Evolutionary conservation across 768 basidiomycete species (phyloP), one percentile per base, ranked within the genome.

Genomic region (Chiua virens): DNA sequence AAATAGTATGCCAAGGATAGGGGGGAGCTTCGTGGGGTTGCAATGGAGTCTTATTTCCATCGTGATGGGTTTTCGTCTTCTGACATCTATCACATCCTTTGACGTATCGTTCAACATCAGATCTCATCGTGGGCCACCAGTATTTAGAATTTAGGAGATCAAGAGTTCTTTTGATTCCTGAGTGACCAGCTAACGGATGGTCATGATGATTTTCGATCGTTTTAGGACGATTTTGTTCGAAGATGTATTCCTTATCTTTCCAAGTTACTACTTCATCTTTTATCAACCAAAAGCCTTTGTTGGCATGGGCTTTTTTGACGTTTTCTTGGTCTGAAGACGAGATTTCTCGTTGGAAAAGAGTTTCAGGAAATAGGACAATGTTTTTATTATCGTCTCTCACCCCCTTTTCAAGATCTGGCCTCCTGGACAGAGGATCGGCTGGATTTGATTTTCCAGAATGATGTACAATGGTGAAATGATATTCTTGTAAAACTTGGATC

Each of bases 11-110:
- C 45, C 50, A 51, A 0, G 38, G 50, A 6, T 35, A 41, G 4
- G 59, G 48, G 32, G 68, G 50, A 5, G 45, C 10, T 27, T 63
- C 39, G 17, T 64, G 63, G 0, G 72, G 63, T 2, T 73, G 53
- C 5, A 40, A 14, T 6, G 18, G 38, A 13, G 21, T 40, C 2
- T 30, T 4, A 20, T 3, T 4, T 27, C 27, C 27, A 7, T 27
- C 8, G 6, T 27, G 6, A 8, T 27, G 39, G 14, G 45, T 10
- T 30, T 47, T 47, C 0, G 15, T 13, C 11, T 22, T 21, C 4
- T 47, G 46, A 5, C 46, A 47, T 8, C 11, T 30, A 15, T 47
- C 28, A 22, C 46, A 47, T 1, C 38, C 46, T 2, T 2, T 11
- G 0, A 47, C 17, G 6, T 47, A 46, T 1, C 1, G 1, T 23